Evolutionary conservation across 305 asterid genomes (phyloP), one percentile per base, ranked within the genome.

Genomic region (Plantago coronopus): DNA sequence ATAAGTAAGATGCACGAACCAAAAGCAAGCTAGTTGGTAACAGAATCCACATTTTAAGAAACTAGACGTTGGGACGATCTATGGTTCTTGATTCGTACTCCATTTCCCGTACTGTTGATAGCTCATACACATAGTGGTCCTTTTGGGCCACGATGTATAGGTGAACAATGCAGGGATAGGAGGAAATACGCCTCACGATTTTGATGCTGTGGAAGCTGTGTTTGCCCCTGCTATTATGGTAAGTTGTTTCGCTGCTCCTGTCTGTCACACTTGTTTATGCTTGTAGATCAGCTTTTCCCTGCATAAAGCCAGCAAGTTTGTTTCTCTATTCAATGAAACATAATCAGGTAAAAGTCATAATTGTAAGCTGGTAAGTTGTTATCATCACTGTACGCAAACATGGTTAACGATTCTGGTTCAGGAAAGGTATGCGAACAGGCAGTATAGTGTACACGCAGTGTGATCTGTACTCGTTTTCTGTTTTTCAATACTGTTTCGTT

Each of bases 151-250:
- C 38, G 40, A 13, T 69, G n/a, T n/a, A 71, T 72, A 85, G 95
- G 86, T 85, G 61, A 85, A 84, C 59, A 84, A 81, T 73, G 88
- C 93, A 34, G 88, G 84, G 53, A 17, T 77, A 22, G 45, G 21
- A 71, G 93, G 93, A 62, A 31, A 49, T 16, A 16, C 20, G 4
- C 38, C 37, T 16, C 20, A 18, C 20, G 71, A 74, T 14, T 7
- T 8, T 1, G 77, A 69, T 22, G 73, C 69, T 46, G 21, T 66
- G 25, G 49, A 18, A 65, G 70, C 72, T 34, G 37, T 50, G 0
- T 2, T 16, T 18, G 66, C 3, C 3, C 55, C 66, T 61, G 48
- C 54, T 17, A 9, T 18, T 20, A 63, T 58, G 54, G 83, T 74
- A 31, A 62, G 66, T 47, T 37, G 21, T 4, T 25, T 61, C 4